Base-by-base conservation (phyloP, 169 alveolate species). In the Plasmodium sp. region DNA sequence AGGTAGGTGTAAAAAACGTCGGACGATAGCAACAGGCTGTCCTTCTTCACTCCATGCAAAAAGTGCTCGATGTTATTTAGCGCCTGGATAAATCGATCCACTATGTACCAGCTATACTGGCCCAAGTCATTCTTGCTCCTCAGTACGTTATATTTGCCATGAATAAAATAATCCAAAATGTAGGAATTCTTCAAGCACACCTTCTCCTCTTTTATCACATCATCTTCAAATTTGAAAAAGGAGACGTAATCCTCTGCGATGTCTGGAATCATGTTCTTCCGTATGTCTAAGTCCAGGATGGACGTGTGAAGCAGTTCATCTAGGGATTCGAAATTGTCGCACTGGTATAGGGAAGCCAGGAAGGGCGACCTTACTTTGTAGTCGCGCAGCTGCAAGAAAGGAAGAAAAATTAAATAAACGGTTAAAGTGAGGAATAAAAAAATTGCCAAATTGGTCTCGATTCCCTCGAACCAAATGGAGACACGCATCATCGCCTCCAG, bases 41-140 rank as follows among this genome's bases (percentile, higher is more conserved):
- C 94, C 73, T 93, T 77, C 83, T 93, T 83, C 51, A 92, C 62
- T 82, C 75, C 83, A 34, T 75, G 75, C 14, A 83, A 75, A 77
- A 67, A 92, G 51, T 92, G 84, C 82, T 92, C 92, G 92, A 86
- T 43, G 95, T 95, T 93, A 94, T 91, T 94, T 51, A 96, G 92
- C 31, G 96, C 81, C 33, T 84, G 74, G 27, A 96, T 48, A 88
- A 96, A 93, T 91, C 95, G 95, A 81, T 92, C 90, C 71, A 96
- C 51, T 73, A 95, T 83, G 94, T 85, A 92, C 98, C 98, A 96
- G 16, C 96, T 97, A 85, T 96, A 96, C 51, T 96, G 98, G 12
- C 98, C 98, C 67, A 96, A 94, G 7, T 96, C 96, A 71, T 96
- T 96, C 80, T 85, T 92, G 79, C 94, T 96, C 31, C 98, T 45